These are phyloP conservation scores for Cyamopsis tetragonoloba DNA, from an alignment of 306 rosid species.

Conservation along the genomic window DNA sequence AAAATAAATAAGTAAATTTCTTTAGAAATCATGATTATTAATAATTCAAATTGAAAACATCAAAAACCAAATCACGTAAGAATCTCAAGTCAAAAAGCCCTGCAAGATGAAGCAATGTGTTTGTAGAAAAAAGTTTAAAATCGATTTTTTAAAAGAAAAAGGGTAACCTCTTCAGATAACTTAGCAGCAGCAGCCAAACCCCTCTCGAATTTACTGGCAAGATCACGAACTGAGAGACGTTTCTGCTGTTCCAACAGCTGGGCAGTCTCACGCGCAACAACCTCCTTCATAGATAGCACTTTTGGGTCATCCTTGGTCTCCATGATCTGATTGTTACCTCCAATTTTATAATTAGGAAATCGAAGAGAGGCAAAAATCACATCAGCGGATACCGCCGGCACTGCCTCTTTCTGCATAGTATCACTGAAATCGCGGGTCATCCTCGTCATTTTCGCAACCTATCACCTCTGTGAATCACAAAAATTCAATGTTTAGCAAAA, in stretches of 20 bases:
- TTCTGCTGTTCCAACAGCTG: constrained; percentile 89
- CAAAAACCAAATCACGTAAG: background rate
- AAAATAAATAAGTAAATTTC: background rate
- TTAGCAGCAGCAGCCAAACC: constrained; percentile 98
- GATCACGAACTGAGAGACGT: constrained; percentile 85
- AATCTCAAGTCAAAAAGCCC: constrained; percentile 7
- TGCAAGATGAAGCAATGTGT: background rate
- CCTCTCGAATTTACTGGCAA: constrained; percentile 83
- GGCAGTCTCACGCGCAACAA: constrained; percentile 87
- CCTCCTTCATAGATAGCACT: constrained; percentile 81
- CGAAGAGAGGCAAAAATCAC: constrained; percentile 74
- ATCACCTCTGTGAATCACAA: constrained; percentile 39
- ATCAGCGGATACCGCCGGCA: constrained; percentile 69
- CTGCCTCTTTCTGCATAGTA: constrained; percentile 61
- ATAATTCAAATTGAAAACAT: background rate
- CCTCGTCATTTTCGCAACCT: constrained; percentile 60
- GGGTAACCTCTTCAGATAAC: constrained; percentile 81
- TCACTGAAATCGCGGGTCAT: constrained; percentile 66
- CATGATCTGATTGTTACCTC: constrained; percentile 73
- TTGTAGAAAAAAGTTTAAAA: background rate
- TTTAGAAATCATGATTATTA: background rate
- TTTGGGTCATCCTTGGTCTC: constrained; percentile 66
- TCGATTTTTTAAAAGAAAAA: background rate
- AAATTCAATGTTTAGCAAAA: constrained; percentile 1
- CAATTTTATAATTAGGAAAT: constrained; percentile 81